Evolutionary conservation across 495 filamentous ascomycete genomes (phyloP), one percentile per base, ranked within the genome.

Genomic region (Trichoderma gamsii): DNA sequence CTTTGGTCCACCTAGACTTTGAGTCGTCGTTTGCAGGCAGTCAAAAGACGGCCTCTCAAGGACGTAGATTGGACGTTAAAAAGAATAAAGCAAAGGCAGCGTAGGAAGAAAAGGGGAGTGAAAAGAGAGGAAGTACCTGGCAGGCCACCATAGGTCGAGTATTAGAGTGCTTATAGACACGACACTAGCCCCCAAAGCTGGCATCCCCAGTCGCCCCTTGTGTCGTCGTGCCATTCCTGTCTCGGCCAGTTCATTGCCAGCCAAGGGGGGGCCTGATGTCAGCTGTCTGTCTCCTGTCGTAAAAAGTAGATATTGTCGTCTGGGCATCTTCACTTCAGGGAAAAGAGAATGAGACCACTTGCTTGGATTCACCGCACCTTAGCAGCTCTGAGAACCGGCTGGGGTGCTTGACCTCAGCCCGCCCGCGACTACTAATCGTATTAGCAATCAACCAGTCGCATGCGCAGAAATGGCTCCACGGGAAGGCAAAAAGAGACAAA

Each of bases 101-200:
- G 8, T 38, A 7, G 7, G 18, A 46, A 46, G 16, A 23, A n/a
- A 56, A 21, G 21, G 5, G n/a, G 51, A 23, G 51, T 11, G n/a
- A 11, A 56, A 11, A 7, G 21, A 11, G 1, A n/a, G 21, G n/a
- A 56, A 56, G 25, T n/a, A 56, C 29, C 29, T 29, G 29, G 21
- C 21, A 25, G 21, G 51, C n/a, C 51, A 56, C n/a, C 51, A 4
- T n/a, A 25, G 16, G 21, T 25, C 35, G 4, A 38, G 51, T 56
- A 11, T 21, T 4, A 11, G 8, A 21, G 51, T 56, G n/a, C 16
- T 56, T 11, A 11, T 56, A 56, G 51, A 56, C 51, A n/a, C 51
- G 51, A 56, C 51, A n/a, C 51, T n/a, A 56, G 51, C 51, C 51
- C 51, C 51, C 51, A n/a, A 56, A 56, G 51, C n/a, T 56, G 18